These are phyloP conservation scores for Aspergillus aculeatinus DNA, from an alignment of 2,329 filamentous ascomycete species.

Conservation along the genomic window DNA sequence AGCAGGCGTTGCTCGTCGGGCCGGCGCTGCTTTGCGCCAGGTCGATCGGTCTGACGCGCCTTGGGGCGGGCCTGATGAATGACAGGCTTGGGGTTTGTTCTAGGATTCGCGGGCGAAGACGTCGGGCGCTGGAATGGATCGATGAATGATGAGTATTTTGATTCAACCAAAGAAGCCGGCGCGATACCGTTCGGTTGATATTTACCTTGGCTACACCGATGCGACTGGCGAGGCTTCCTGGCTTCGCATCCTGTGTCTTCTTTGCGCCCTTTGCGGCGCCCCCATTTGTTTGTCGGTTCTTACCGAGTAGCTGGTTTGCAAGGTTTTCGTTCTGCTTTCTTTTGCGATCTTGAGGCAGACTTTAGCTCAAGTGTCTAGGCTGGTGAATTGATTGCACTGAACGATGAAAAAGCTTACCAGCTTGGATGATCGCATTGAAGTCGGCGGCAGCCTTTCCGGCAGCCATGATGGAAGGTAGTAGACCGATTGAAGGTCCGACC, in stretches of 20 bases:
- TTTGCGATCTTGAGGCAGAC: conserved; percentile 46
- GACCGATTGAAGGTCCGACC: neutral
- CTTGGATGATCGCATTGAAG: conserved; percentile 54
- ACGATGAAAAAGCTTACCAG: conserved; percentile 39
- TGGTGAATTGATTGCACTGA: neutral
- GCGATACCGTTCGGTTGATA: neutral
- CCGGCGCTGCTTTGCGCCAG: conserved; percentile 32
- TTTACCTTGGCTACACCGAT: conserved; percentile 59
- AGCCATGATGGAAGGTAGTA: conserved; percentile 33
- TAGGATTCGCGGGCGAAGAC: conserved; percentile 40
- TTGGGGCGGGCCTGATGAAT: conserved; percentile 1
- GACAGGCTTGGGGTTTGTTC: conserved; percentile 37
- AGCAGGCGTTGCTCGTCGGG: conserved; percentile 35
- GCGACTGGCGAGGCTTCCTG: conserved; percentile 57
- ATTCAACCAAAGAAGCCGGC: neutral
- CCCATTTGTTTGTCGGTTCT: conserved; percentile 50
- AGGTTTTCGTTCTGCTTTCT: conserved; percentile 57
- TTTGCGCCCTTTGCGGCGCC: conserved; percentile 44
- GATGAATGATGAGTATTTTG: neutral
- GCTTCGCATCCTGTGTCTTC: conserved; percentile 44
- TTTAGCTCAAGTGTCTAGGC: neutral
- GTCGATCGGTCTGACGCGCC: conserved; percentile 17
- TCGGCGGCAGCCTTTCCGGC: conserved; percentile 40
- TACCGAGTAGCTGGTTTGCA: conserved; percentile 60
- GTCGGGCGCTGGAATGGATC: conserved; percentile 36